Evolutionary conservation across 2,329 filamentous ascomycete genomes (phyloP).

Genomic region (Coniochaeta ligniaria): DNA sequence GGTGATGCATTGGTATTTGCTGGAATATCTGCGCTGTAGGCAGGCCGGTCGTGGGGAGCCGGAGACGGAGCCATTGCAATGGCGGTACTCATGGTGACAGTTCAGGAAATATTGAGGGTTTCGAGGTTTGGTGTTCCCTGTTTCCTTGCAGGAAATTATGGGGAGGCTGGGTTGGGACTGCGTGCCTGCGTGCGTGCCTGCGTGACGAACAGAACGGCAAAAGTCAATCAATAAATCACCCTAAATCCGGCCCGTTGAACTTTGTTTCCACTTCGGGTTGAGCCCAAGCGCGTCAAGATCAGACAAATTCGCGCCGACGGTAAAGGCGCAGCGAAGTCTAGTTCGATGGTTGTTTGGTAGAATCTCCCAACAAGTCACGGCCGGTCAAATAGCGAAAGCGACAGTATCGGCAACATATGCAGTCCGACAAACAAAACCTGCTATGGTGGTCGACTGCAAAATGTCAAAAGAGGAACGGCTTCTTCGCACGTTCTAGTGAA

Average conservation of each 20-base stretch:
- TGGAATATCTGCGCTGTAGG: slow-evolving; percentile 45
- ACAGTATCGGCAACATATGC: not conserved
- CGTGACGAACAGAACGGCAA: not conserved
- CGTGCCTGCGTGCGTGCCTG: not conserved
- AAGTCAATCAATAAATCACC: not conserved
- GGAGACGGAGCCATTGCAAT: slow-evolving; percentile 63
- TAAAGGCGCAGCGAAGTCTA: not conserved
- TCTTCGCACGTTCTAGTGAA: not conserved
- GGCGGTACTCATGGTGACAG: slow-evolving; percentile 52
- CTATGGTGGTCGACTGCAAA: not conserved
- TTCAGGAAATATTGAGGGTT: not conserved
- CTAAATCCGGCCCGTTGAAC: not conserved
- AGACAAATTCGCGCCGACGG: not conserved
- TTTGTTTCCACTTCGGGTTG: not conserved
- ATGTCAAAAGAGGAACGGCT: not conserved
- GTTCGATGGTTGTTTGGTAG: not conserved
- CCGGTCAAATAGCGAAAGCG: not conserved
- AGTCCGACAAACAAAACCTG: not conserved
- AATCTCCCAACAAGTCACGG: not conserved
- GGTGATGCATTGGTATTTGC: slow-evolving; percentile 29
- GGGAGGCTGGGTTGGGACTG: not conserved
- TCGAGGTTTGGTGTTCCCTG: not conserved
- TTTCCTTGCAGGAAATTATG: not conserved
- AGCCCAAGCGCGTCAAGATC: not conserved
- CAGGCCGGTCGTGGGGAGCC: slow-evolving; percentile 56